Conservation (phyloP, 192 early-diverging fungal species). For the Coemansia sp. region DNA sequence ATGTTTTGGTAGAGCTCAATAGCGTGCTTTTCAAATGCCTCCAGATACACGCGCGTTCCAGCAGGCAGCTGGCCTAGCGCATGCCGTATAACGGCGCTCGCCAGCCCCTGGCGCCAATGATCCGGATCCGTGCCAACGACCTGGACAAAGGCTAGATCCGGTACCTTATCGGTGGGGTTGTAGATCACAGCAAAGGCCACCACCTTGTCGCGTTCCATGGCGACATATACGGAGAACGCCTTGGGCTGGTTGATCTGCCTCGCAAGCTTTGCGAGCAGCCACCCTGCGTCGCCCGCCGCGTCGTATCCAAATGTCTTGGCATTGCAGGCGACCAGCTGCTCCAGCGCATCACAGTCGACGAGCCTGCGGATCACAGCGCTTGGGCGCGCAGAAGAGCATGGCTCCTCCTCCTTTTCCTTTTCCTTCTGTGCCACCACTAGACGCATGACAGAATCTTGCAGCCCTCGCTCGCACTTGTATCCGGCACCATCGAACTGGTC, state of each 20-base stretch:
- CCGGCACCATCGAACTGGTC: slow-evolving; percentile 12
- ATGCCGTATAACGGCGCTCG: slow-evolving; percentile 5
- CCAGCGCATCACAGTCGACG: neutral
- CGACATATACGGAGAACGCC: slow-evolving; percentile 4
- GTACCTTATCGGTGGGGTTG: slow-evolving; percentile 13
- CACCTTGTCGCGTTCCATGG: neutral
- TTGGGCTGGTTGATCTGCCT: slow-evolving; percentile 14
- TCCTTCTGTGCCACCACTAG: neutral
- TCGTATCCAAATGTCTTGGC: slow-evolving; percentile 21
- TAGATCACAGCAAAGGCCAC: slow-evolving; percentile 23
- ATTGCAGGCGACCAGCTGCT: slow-evolving; percentile 14
- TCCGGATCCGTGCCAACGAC: slow-evolving; percentile 16
- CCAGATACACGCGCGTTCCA: slow-evolving; percentile 18
- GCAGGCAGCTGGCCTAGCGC: slow-evolving; percentile 2
- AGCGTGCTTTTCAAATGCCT: slow-evolving; percentile 14
- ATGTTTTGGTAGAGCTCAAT: slow-evolving; percentile 19
- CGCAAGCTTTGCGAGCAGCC: slow-evolving; percentile 24
- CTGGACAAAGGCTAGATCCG: slow-evolving; percentile 18
- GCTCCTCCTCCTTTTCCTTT: neutral
- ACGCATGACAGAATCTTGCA: slow-evolving; percentile 25
- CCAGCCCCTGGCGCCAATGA: slow-evolving; percentile 15
- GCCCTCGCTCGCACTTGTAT: slow-evolving; percentile 11
- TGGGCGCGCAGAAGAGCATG: neutral
- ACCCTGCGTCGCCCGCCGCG: slow-evolving; percentile 2
- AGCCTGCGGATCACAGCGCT: neutral